Conservation (phyloP, 371 early-diverging fungal genomes). For the Saksenaea oblongispora region DNA sequence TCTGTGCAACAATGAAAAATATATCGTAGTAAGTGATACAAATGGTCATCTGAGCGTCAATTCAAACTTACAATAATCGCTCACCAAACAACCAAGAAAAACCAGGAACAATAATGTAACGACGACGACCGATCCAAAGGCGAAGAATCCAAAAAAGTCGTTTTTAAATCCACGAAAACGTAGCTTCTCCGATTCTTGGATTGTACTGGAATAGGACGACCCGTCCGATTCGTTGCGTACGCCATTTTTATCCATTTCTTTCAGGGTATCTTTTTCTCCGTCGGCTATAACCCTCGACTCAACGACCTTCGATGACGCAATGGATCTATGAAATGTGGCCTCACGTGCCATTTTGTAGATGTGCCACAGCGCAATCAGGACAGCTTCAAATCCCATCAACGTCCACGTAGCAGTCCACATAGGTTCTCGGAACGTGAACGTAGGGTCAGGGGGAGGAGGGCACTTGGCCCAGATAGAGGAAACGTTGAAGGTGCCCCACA, state of each 20-base stretch:
- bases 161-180: conserved; percentile 65
- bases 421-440: conserved; percentile 55
- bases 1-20: conserved; percentile 19
- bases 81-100: conserved; percentile 67
- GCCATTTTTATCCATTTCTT: conserved; percentile 7
- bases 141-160: conserved; percentile 56
- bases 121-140: conserved; percentile 51
- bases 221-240: conserved; percentile 8
- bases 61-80: conserved; percentile 66
- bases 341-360: conserved; percentile 41
- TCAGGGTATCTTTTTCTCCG: conserved; percentile 4
- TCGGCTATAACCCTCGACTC: neutral
- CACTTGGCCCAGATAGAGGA: conserved; percentile 43
- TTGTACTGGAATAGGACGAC: conserved; percentile 24
- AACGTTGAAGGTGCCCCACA: conserved; percentile 26
- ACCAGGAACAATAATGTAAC: conserved; percentile 65
- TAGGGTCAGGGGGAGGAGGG: conserved; percentile 40
- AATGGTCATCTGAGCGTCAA: neutral
- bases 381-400: conserved; percentile 36
- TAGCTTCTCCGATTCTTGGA: conserved; percentile 47
- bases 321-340: neutral
- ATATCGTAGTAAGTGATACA: neutral
- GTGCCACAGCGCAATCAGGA: conserved; percentile 48
- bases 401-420: conserved; percentile 63
- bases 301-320: neutral